Percentiles rank a stretch among this genome's conserved stretches.
phyloP scores from a whole-genome alignment of 768 basidiomycete genomes.

The Termitomyces sp. region DNA sequence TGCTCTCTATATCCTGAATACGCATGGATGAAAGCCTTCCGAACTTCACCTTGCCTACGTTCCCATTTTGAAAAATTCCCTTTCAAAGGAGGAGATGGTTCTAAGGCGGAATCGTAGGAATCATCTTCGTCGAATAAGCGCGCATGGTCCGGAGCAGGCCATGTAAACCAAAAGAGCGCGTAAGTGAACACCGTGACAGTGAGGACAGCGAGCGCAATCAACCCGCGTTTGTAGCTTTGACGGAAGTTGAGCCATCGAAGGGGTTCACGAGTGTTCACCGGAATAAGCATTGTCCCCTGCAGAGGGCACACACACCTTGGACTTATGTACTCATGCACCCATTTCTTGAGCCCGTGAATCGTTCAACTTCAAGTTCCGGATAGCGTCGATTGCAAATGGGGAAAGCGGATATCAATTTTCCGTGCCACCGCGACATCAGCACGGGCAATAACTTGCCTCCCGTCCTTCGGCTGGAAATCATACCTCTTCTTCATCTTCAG shows the following conservation, averaged over 20 bases:
- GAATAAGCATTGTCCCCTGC: not conserved
- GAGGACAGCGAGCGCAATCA: not conserved
- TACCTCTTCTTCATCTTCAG: no score
- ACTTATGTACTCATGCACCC: not conserved
- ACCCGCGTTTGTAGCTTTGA: not conserved
- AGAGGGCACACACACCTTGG: not conserved
- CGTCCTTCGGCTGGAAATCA: no score
- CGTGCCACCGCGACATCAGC: no score
- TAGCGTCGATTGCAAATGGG: not conserved
- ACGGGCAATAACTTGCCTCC: no score
- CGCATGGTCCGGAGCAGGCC: not conserved
- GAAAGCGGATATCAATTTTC: not conserved
- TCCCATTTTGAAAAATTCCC: slow-evolving; percentile 27
- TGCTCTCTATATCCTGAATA: slow-evolving; percentile 46
- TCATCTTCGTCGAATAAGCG: not conserved
- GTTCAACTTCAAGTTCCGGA: not conserved
- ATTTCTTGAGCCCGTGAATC: not conserved
- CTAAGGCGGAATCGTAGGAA: not conserved
- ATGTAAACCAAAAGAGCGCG: not conserved
- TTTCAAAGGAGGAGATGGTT: not conserved
- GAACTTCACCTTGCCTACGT: slow-evolving; percentile 41
- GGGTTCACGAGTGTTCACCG: not conserved
- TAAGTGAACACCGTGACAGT: not conserved
- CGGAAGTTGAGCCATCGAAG: not conserved
- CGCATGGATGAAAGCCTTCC: slow-evolving; percentile 52